Percentiles rank a stretch among this genome's conserved stretches.
Conservation (phyloP, 352 stramenopile genomes). For the Globisporangium spiculum region DNA sequence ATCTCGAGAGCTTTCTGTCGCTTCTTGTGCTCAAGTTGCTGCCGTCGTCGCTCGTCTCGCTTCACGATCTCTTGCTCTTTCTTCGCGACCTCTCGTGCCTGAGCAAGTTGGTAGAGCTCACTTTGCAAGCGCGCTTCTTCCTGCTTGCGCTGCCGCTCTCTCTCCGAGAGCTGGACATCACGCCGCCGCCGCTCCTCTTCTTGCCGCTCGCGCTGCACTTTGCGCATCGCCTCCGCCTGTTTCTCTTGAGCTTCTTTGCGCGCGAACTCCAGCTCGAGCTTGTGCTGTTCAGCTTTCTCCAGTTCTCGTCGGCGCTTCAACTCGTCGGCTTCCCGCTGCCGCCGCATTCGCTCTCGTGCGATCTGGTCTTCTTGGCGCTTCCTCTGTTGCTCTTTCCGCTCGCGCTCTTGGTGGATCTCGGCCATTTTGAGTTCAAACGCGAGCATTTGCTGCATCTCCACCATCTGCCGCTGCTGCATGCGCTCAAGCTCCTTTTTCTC, state of each 20-base stretch:
- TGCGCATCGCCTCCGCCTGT: conserved; percentile 41
- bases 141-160: conserved; percentile 46
- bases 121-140: conserved; percentile 54
- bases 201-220: conserved; percentile 44
- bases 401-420: conserved; percentile 48
- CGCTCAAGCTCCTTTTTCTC: conserved; percentile 69
- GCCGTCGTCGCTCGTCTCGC: conserved; percentile 39
- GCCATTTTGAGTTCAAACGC: conserved; percentile 64
- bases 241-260: conserved; percentile 37
- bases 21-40: conserved; percentile 50
- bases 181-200: conserved; percentile 48
- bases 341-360: conserved; percentile 32
- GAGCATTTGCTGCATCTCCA: conserved; percentile 74
- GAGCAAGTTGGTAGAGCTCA: conserved; percentile 41
- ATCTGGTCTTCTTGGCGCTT: conserved; percentile 42
- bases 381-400: conserved; percentile 48
- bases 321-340: conserved; percentile 58
- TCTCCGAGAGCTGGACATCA: conserved; percentile 45
- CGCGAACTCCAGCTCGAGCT: conserved; percentile 41
- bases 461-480: conserved; percentile 62
- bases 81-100: conserved; percentile 38
- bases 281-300: conserved; percentile 49
- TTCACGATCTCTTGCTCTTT: conserved; percentile 47
- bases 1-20: conserved; percentile 39
- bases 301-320: conserved; percentile 42